A percentile compares a stretch with the other conserved stretches of the same genome.
Conservation (phyloP, 2,329 filamentous ascomycete species). For the Calonectria hawksworthii region DNA sequence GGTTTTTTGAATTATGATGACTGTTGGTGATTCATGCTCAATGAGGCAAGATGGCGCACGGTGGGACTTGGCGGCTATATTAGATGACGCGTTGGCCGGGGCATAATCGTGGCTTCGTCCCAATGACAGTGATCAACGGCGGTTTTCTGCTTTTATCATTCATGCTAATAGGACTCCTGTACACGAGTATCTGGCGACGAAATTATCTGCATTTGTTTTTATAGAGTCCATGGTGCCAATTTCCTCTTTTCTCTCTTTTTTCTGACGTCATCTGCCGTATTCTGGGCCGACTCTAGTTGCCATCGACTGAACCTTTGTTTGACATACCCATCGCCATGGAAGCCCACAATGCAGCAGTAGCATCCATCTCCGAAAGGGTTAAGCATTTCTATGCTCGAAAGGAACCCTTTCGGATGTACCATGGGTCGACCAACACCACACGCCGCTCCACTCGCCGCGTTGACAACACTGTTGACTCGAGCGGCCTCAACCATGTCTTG, state of each 20-base stretch:
- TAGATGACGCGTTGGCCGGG: conserved; percentile 42
- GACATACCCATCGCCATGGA: conserved; percentile 51
- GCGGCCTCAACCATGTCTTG: conserved; percentile 73
- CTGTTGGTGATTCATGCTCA: conserved; percentile 21
- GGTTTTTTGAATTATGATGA: background rate
- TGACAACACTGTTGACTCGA: conserved; percentile 76
- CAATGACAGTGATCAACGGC: background rate
- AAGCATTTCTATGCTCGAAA: conserved; percentile 58
- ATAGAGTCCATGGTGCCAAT: background rate
- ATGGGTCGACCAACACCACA: conserved; percentile 84
- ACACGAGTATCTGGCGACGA: background rate
- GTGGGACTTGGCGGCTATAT: conserved; percentile 8
- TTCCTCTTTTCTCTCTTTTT: background rate
- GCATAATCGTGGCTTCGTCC: conserved; percentile 15
- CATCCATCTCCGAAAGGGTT: conserved; percentile 58
- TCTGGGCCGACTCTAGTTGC: background rate
- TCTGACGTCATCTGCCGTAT: conserved; percentile 3
- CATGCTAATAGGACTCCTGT: background rate
- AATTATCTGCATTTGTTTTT: background rate
- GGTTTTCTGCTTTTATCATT: background rate
- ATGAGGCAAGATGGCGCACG: background rate
- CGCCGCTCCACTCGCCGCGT: conserved; percentile 65
- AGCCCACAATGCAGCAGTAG: conserved; percentile 60
- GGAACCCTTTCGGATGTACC: conserved; percentile 79
- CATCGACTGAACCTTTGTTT: background rate